Conservation (phyloP, 352 stramenopile species). For the Aphanomyces cochlioides region DNA sequence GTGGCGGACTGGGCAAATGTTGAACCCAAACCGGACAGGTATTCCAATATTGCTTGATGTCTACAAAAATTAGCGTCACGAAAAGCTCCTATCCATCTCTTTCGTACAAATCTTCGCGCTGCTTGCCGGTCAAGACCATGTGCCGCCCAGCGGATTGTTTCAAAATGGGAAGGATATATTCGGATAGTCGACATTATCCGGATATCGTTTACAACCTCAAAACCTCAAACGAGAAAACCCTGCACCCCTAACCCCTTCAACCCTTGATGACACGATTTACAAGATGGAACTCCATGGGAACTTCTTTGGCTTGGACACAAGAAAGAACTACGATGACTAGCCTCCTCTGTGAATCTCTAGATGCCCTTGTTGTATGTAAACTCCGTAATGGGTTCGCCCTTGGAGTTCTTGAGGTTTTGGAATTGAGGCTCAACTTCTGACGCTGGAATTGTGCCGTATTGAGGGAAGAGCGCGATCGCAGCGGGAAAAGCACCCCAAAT, state of each 20-base stretch:
- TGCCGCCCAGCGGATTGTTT: not conserved
- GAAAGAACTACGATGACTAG: too few relatives aligned
- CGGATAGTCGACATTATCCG: constrained; percentile 4
- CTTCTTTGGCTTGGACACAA: too few relatives aligned
- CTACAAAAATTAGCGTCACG: constrained; percentile 37
- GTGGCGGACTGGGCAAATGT: constrained; percentile 80
- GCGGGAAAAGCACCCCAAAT: constrained; percentile 75
- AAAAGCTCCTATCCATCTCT: constrained; percentile 17
- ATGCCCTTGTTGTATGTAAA: constrained; percentile 86
- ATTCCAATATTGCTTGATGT: constrained; percentile 94
- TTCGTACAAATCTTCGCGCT: constrained; percentile 89
- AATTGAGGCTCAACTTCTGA: constrained; percentile 63
- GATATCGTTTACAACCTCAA: not conserved
- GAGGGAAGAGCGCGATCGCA: constrained; percentile 74
- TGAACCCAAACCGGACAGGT: constrained; percentile 88
- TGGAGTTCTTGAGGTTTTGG: constrained; percentile 49
- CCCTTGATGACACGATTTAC: too few relatives aligned
- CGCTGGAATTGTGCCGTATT: constrained; percentile 67
- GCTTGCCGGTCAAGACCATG: constrained; percentile 96
- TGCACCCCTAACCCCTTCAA: too few relatives aligned
- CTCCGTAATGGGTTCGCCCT: constrained; percentile 51
- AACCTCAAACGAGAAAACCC: too few relatives aligned
- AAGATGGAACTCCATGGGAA: too few relatives aligned
- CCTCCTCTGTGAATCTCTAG: constrained; percentile 27
- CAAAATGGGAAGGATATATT: constrained; percentile 22